Percentiles rank a stretch among this genome's conserved stretches.
These are phyloP conservation scores for Trichoderma sp. DNA, from an alignment of 2,329 filamentous ascomycete genomes.

Conservation along the genomic window DNA sequence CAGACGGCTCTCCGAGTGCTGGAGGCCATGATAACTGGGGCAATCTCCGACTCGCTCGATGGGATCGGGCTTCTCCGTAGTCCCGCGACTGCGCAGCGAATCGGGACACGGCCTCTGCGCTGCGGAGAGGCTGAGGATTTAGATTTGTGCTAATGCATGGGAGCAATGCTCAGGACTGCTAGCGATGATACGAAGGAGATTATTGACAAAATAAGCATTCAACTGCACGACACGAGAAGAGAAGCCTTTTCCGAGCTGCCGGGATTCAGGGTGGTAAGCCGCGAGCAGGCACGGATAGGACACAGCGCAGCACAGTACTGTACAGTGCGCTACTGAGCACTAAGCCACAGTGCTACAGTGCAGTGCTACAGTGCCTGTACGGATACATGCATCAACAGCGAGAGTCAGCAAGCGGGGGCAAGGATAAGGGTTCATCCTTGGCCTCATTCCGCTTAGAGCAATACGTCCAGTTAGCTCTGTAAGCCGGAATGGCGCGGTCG, in stretches of 20 bases:
- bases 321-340: too few relatives aligned
- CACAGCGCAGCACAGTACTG: neutral
- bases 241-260: constrained; percentile 13
- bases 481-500: constrained; percentile 17
- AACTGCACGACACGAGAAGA: neutral
- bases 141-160: neutral
- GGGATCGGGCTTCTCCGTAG: neutral
- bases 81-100: neutral
- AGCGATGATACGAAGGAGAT: neutral
- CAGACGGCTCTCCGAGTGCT: neutral
- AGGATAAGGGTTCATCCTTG: neutral
- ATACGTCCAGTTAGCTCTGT: neutral
- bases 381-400: neutral
- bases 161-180: neutral
- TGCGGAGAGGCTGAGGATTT: neutral
- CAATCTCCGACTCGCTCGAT: neutral
- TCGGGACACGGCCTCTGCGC: neutral
- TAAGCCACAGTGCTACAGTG: neutral
- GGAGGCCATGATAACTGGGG: neutral
- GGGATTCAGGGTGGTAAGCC: constrained; percentile 4
- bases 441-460: neutral
- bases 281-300: neutral
- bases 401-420: neutral
- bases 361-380: neutral
- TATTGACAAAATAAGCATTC: neutral